phyloP scores from a whole-genome alignment of 495 filamentous ascomycete genomes.

The Sporormia fimetaria region DNA sequence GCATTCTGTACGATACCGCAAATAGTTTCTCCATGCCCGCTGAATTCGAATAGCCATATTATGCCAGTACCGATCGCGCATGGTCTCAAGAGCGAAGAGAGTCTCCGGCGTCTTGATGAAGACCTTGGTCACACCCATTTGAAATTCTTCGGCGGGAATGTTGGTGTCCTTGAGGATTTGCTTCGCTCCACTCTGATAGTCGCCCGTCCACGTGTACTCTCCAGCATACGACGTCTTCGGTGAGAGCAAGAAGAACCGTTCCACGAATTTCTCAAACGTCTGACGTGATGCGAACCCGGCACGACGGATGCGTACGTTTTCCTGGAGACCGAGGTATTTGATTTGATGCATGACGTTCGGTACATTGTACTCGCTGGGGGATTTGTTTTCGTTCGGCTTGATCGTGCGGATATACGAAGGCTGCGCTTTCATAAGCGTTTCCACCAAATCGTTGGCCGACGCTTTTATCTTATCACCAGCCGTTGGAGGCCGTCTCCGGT shows the following conservation, averaged over 20 bases:
- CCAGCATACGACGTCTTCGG: slow-evolving; percentile 91
- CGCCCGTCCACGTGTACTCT: slow-evolving; percentile 91
- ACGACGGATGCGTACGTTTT: slow-evolving; percentile 95
- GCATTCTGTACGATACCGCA: slow-evolving; percentile 83
- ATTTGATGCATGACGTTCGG: slow-evolving; percentile 96
- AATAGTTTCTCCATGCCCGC: slow-evolving; percentile 90
- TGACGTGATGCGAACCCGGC: slow-evolving; percentile 97
- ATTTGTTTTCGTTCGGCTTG: slow-evolving; percentile 99
- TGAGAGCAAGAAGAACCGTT: slow-evolving; percentile 92
- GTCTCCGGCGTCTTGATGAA: slow-evolving; percentile 99
- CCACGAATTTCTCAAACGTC: slow-evolving; percentile 96
- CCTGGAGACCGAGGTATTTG: slow-evolving; percentile 96
- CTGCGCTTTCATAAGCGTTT: slow-evolving; percentile 91
- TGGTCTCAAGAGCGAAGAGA: slow-evolving; percentile 89
- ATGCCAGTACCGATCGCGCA: slow-evolving; percentile 97
- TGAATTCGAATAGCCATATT: slow-evolving; percentile 99
- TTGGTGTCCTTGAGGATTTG: slow-evolving; percentile 93
- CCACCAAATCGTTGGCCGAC: slow-evolving; percentile 90
- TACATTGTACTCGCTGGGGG: slow-evolving; percentile 77
- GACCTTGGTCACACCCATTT: slow-evolving; percentile 92
- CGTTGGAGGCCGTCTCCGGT: slow-evolving; percentile 85
- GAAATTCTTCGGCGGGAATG: slow-evolving; percentile 89
- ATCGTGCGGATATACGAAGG: slow-evolving; percentile 98
- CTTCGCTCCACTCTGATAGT: slow-evolving; percentile 73
- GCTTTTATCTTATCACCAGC: slow-evolving; percentile 95